Conservation (phyloP, 768 basidiomycete genomes). For the Mycena amicta region DNA sequence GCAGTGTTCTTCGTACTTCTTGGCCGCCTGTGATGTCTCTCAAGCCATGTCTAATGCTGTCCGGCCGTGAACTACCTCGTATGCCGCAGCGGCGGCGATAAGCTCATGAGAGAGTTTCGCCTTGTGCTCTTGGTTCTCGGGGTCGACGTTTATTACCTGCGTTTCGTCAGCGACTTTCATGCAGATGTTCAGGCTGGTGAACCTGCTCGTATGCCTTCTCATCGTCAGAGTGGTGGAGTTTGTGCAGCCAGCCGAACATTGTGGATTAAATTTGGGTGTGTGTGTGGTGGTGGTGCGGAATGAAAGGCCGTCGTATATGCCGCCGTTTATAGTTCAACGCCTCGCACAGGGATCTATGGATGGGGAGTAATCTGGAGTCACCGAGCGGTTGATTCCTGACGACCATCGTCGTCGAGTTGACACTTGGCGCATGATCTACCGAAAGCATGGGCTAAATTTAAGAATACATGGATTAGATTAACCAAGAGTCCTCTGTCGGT, state of each 20-base stretch:
- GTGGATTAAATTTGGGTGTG: conserved; percentile 6
- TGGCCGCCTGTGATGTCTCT: conserved; percentile 59
- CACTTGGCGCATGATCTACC: not conserved
- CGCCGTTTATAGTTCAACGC: not conserved
- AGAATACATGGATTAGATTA: conserved; percentile 1
- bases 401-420: not conserved
- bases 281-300: not conserved
- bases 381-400: not conserved
- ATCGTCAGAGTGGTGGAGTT: conserved; percentile 8
- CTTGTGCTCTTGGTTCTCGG: conserved; percentile 41
- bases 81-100: conserved; percentile 67
- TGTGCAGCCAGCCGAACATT: conserved; percentile 4
- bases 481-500: not conserved
- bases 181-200: not conserved
- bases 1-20: conserved; percentile 61
- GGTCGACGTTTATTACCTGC: conserved; percentile 11
- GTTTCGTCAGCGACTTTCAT: not conserved
- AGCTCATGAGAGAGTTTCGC: conserved; percentile 65
- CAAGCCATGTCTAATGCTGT: no score
- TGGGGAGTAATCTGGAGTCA: not conserved
- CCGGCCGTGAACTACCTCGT: conserved; percentile 52
- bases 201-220: conserved; percentile 12
- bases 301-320: not conserved
- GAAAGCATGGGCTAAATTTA: not conserved
- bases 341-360: not conserved